Conservation (phyloP, 31 red algal genomes). For the Odonthalia washingtoniensis region DNA sequence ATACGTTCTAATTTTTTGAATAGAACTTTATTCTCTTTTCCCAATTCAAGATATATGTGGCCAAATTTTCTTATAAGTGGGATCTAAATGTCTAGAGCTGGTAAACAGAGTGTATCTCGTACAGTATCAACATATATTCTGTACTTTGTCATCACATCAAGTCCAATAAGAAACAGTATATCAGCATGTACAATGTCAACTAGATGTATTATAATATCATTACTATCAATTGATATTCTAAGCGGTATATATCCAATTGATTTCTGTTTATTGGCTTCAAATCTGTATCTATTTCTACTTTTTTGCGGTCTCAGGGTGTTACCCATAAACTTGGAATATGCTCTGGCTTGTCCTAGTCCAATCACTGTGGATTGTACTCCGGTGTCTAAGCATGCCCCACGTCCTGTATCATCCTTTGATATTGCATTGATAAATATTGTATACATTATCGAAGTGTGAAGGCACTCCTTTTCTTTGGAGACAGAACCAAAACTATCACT, state of each 20-base stretch:
- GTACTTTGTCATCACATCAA: not conserved
- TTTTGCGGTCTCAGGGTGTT: not conserved
- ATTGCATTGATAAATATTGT: too few species aligned
- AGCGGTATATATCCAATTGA: not conserved
- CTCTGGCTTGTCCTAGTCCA: not conserved
- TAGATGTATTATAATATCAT: not conserved
- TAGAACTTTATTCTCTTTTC: not conserved
- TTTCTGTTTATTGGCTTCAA: not conserved
- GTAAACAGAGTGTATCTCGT: not conserved
- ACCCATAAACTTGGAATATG: not conserved
- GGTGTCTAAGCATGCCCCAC: conserved; percentile 2
- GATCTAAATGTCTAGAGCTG: not conserved
- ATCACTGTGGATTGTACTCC: not conserved
- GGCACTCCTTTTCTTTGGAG: too few species aligned
- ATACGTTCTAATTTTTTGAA: not conserved
- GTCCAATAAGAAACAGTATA: not conserved
- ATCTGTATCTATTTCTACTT: not conserved
- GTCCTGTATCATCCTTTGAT: too few species aligned
- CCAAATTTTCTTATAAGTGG: not conserved
- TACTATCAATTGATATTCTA: not conserved
- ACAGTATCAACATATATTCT: not conserved
- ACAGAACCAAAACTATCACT: too few species aligned
- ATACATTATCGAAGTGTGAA: too few species aligned
- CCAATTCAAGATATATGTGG: not conserved
- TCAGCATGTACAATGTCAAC: not conserved